phyloP scores from a whole-genome alignment of 495 filamentous ascomycete genomes.

The Margaritispora aquatica region DNA sequence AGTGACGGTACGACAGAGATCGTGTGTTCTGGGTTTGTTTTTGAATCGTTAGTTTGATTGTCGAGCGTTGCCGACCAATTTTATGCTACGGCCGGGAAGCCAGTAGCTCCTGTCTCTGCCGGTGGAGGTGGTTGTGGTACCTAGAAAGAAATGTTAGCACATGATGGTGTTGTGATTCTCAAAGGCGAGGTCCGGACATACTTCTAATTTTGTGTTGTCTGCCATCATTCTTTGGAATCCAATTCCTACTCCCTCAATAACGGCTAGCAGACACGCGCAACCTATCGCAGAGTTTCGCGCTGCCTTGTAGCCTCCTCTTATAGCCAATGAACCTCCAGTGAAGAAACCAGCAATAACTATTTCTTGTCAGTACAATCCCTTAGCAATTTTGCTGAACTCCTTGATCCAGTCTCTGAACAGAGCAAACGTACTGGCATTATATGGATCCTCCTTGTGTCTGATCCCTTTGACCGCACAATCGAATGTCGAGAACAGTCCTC shows the following conservation, averaged over 20 bases:
- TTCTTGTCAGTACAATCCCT: constrained; percentile 1
- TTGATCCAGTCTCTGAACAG: too few relatives aligned
- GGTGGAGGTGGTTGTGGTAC: constrained; percentile 23
- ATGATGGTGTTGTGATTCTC: not conserved
- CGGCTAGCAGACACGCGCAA: constrained; percentile 86
- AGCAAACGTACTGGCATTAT: constrained; percentile 72
- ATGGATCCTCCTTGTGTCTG: constrained; percentile 94
- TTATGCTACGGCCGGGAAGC: constrained; percentile 24
- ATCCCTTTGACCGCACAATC: constrained; percentile 98
- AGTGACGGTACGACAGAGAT: constrained; percentile 3
- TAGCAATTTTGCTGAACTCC: not conserved
- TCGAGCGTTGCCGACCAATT: not conserved
- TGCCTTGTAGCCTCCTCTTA: constrained; percentile 83
- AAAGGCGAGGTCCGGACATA: constrained; percentile 1
- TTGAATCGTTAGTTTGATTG: not conserved
- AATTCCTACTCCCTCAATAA: constrained; percentile 97
- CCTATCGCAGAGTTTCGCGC: constrained; percentile 92
- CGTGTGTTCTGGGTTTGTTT: not conserved
- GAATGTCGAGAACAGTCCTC: constrained; percentile 87
- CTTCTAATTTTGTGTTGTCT: constrained; percentile 77
- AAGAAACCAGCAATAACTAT: constrained; percentile 88
- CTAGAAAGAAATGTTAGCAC: constrained; percentile 8
- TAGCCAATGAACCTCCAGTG: constrained; percentile 85
- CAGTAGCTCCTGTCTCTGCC: constrained; percentile 20
- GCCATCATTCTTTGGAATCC: constrained; percentile 96